phyloP scores from a whole-genome alignment of 441 rosid species.

The Pelargonium cotyledonis region DNA sequence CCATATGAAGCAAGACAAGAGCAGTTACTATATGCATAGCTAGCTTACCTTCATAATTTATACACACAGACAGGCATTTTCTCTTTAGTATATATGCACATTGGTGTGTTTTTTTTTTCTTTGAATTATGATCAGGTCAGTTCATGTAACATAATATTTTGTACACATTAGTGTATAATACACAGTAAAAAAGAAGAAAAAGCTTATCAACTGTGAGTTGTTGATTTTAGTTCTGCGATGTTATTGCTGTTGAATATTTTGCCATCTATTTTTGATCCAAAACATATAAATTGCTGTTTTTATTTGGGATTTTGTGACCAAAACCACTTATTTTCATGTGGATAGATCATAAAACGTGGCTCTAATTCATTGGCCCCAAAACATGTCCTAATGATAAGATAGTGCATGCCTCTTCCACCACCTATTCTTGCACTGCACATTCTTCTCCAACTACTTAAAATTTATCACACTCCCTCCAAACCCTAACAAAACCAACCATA shows the following conservation, averaged over 20 bases:
- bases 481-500: no score
- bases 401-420: neutral
- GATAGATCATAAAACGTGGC: neutral
- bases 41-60: neutral
- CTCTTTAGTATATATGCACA: neutral
- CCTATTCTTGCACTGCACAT: neutral
- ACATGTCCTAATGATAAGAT: neutral
- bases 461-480: no score
- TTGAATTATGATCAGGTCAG: neutral
- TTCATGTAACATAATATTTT: neutral
- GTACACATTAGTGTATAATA: neutral
- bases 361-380: neutral
- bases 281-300: no score
- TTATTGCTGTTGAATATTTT: no score
- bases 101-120: no score
- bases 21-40: neutral
- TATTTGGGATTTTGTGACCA: neutral
- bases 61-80: neutral
- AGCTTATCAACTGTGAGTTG: no score
- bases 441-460: no score
- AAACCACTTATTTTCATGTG: neutral
- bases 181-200: no score
- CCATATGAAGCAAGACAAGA: slow-evolving; percentile 29
- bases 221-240: no score
- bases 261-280: no score